phyloP scores from a whole-genome alignment of 163 green algal species.

The Volvox carteri region DNA sequence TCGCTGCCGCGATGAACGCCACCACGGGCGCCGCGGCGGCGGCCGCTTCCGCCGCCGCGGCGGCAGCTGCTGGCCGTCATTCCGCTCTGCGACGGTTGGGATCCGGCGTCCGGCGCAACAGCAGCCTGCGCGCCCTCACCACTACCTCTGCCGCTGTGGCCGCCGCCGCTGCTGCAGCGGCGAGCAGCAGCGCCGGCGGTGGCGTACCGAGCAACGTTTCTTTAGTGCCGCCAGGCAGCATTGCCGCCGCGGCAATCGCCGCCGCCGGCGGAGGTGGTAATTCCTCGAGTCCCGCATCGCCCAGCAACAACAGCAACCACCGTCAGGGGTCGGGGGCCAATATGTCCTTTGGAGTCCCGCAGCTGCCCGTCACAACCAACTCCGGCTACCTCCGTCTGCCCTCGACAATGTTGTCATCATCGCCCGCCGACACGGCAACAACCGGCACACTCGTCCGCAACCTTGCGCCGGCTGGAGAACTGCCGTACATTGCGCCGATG shows the following conservation, averaged over 20 bases:
- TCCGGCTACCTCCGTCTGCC: constrained; percentile 29
- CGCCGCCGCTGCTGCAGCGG: constrained; percentile 4
- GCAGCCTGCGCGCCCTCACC: constrained; percentile 9
- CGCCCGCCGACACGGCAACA: neutral
- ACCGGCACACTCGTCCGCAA: neutral
- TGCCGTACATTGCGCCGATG: neutral
- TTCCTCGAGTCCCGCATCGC: neutral
- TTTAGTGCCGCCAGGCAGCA: neutral
- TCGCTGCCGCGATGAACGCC: neutral
- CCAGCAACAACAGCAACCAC: too few species aligned
- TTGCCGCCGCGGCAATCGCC: neutral
- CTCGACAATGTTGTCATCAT: neutral
- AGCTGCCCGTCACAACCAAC: neutral
- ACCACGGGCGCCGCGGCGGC: neutral
- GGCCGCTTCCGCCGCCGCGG: neutral
- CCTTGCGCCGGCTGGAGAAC: constrained; percentile 14
- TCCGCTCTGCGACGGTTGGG: neutral
- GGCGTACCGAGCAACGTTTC: neutral
- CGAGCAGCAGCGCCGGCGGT: neutral
- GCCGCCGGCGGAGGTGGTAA: neutral
- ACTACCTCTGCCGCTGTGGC: constrained; percentile 6
- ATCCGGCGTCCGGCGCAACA: neutral
- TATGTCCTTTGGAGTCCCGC: neutral
- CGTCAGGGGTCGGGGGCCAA: neutral
- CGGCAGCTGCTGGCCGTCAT: neutral